These are phyloP conservation scores for Phytophthora tentaculata DNA, from an alignment of 352 stramenopile genomes.

Conservation along the genomic window DNA sequence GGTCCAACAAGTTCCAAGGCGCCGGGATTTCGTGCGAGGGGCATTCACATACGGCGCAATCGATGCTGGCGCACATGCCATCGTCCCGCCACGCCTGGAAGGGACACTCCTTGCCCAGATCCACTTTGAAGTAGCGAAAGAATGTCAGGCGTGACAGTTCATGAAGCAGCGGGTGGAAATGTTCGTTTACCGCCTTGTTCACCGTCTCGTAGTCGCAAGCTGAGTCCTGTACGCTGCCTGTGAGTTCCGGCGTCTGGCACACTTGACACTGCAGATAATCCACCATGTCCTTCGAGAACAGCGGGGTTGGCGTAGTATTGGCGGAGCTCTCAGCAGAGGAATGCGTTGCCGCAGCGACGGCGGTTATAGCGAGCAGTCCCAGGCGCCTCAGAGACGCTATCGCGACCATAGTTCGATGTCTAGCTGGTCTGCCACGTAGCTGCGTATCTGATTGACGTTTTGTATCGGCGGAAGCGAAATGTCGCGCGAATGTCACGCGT, in stretches of 20 bases:
- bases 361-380: constrained; percentile 4
- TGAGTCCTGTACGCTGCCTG: constrained; percentile 82
- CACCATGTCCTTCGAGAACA: constrained; percentile 73
- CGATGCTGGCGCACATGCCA: constrained; percentile 88
- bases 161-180: constrained; percentile 84
- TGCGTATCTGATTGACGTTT: not conserved
- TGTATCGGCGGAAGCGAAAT: not conserved
- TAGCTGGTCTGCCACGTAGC: constrained; percentile 32
- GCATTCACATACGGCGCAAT: constrained; percentile 92
- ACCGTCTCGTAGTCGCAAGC: constrained; percentile 88
- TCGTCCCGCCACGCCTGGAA: constrained; percentile 89
- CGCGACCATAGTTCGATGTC: constrained; percentile 13
- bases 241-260: constrained; percentile 82
- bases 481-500: constrained; percentile 22
- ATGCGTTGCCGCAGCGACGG: constrained; percentile 6
- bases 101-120: constrained; percentile 89
- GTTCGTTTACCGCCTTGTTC: constrained; percentile 77
- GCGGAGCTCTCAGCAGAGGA: constrained; percentile 3
- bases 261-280: constrained; percentile 84
- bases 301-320: constrained; percentile 9
- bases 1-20: constrained; percentile 78
- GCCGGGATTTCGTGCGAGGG: constrained; percentile 85
- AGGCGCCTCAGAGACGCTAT: constrained; percentile 10
- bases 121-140: constrained; percentile 95
- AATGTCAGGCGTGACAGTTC: constrained; percentile 86